Evolutionary conservation across 345 rosid genomes (phyloP), one percentile per base, ranked within the genome.

Genomic region (Linum tenue): DNA sequence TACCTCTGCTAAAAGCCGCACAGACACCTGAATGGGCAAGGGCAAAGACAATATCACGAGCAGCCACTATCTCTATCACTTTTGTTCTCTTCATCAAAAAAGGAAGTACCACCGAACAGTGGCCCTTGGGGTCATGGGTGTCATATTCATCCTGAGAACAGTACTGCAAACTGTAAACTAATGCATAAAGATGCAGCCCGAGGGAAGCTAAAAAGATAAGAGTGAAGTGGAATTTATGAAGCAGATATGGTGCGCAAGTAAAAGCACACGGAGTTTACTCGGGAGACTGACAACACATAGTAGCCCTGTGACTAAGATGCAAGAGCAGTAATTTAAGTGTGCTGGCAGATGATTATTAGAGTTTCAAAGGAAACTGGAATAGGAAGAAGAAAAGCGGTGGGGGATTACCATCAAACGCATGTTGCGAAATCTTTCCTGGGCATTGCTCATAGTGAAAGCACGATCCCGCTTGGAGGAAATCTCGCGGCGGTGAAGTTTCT

Each of bases 21-120:
- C 98, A 89, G 7, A 89, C 88, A 72, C 96, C 98, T 22, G 96
- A 94, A 69, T 90, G 97, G 5, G 92, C 91, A 75, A 94, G 99
- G 22, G 96, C 99, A 76, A 94, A 94, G 41, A 94, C 89, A 59
- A 94, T 90, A 71, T 86, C 96, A 5, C 86, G 85, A 36, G 99
- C 99, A 39, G 97, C 96, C 7, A 94, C 95, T 64, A 94, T 94
- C 86, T 94, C 99, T 31, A 90, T 85, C 35, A 94, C 90, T 73
- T 90, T 94, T 0, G 96, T 83, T 68, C 96, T 83, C 76, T 94
- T 94, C 87, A 82, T 88, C 73, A 94, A 74, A 77, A 90, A 88
- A 14, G 97, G 96, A 60, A 94, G 73, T 6, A 85, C 97, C n/a
- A 86, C 79, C 1, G 90, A 69, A 38, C 85, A 84, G 55, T 83